Evolutionary conservation across 2,329 filamentous ascomycete genomes (phyloP), one percentile per base, ranked within the genome.

Genomic region (Apiospora arundinis): DNA sequence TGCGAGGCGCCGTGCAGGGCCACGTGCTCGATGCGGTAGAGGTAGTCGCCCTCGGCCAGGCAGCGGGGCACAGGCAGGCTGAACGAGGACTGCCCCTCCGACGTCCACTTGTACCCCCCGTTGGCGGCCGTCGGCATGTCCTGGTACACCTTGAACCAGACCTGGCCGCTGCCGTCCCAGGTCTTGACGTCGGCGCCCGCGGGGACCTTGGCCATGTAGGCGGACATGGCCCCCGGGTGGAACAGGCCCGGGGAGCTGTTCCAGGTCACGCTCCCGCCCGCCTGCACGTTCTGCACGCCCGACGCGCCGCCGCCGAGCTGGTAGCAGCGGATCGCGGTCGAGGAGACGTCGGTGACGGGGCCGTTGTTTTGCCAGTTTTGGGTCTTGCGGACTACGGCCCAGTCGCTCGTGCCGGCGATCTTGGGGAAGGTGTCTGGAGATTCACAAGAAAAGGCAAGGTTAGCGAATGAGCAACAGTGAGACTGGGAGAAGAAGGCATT

Each of bases 271-370:
- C 77, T 79, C 25, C 79, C 76, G 12, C 84, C 84, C 37, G 84
- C 84, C 45, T 79, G 76, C 40, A 84, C 78, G 67, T 75, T 74
- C 3, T 81, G 79, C 44, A 80, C 83, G 67, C 79, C 75, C 8
- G 80, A 76, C 32, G 74, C 81, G 40, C 80, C 82, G 49, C 84
- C 83, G 4, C 82, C 75, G 12, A 77, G 77, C 75, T 87, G 83
- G 77, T 86, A 88, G 81, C 86, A 88, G n/a, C 84, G 84, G 80
- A 88, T 85, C 71, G 84, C 82, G 1, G 81, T 74, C 49, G 83
- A 85, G 67, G 76, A 81, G 42, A 88, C 85, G 72, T 85, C 81
- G 4, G 84, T 85, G 46, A 88, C 85, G 28, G 83, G 83, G 14
- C 78, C 79, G 74, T 84, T 84, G 70, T 77, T 80, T 75, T 84